phyloP scores from a whole-genome alignment of 2,329 filamentous ascomycete genomes.

The Cytospora piceae region DNA sequence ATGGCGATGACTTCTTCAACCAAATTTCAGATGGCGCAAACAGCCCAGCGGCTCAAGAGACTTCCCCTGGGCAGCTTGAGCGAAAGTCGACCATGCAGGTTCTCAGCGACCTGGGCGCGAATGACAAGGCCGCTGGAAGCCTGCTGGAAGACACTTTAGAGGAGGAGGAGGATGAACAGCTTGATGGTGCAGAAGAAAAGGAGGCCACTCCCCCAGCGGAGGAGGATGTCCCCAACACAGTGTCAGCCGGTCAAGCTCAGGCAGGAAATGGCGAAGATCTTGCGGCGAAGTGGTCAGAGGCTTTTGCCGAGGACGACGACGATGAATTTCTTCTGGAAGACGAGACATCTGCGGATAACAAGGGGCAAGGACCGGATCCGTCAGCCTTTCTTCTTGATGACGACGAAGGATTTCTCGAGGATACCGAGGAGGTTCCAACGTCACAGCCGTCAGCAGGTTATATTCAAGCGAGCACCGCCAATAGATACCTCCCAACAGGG shows the following conservation, averaged over 20 bases:
- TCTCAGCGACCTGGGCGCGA: slow-evolving; percentile 53
- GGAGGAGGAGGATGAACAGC: slow-evolving; percentile 38
- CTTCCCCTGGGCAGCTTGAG: slow-evolving; percentile 48
- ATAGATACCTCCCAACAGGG: slow-evolving; percentile 41
- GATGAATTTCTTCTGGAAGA: slow-evolving; percentile 62
- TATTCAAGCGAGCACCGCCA: slow-evolving; percentile 36
- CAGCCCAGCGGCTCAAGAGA: slow-evolving; percentile 36
- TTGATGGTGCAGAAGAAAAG: slow-evolving; percentile 21
- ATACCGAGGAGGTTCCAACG: slow-evolving; percentile 53
- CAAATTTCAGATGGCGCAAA: slow-evolving; percentile 46
- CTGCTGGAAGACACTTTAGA: slow-evolving; percentile 40
- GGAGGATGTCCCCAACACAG: slow-evolving; percentile 34
- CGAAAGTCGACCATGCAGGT: slow-evolving; percentile 74
- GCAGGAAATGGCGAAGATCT: slow-evolving; percentile 60
- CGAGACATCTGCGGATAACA: slow-evolving; percentile 47
- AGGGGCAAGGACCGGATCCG: slow-evolving; percentile 56
- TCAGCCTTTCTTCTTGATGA: slow-evolving; percentile 77
- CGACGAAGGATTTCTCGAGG: slow-evolving; percentile 83
- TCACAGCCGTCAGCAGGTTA: slow-evolving; percentile 32
- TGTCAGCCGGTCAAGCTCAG: slow-evolving; percentile 34
- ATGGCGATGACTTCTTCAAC: slow-evolving; percentile 64
- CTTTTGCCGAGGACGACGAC: slow-evolving; percentile 75
- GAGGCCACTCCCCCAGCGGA: slow-evolving; percentile 24
- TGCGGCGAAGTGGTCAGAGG: slow-evolving; percentile 81
- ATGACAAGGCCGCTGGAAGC: slow-evolving; percentile 34